Evolutionary conservation across 495 filamentous ascomycete genomes (phyloP).

Genomic region (Platismatia glauca): DNA sequence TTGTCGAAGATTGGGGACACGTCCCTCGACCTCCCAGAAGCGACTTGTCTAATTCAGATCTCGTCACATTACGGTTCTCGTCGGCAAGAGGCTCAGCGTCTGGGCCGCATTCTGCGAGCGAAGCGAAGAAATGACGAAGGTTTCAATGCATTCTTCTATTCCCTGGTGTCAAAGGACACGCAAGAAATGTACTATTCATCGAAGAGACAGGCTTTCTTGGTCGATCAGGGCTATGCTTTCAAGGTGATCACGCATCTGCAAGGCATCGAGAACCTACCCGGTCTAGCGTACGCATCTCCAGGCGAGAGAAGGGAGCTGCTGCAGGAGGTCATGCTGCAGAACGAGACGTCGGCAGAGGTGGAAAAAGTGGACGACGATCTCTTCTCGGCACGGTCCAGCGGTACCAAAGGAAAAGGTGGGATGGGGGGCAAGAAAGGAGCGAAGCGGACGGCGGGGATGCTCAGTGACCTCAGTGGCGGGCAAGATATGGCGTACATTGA

Average conservation of each 20-base stretch:
- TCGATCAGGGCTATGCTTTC: conserved; percentile 98
- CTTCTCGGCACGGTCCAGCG: conserved; percentile 54
- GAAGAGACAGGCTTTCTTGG: conserved; percentile 94
- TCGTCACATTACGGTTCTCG: conserved; percentile 97
- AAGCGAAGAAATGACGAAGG: conserved; percentile 97
- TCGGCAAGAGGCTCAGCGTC: conserved; percentile 89
- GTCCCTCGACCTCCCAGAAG: conserved; percentile 91
- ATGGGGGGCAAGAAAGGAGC: conserved; percentile 45
- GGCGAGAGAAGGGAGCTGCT: conserved; percentile 81
- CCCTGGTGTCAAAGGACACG: conserved; percentile 91
- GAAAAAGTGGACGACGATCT: conserved; percentile 77
- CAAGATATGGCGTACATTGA: conserved; percentile 97
- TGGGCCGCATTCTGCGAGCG: conserved; percentile 89
- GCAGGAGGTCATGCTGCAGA: conserved; percentile 85
- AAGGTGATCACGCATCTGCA: conserved; percentile 97
- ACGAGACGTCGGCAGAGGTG: conserved; percentile 66
- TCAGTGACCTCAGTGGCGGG: conserved; percentile 78
- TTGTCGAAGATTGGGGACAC: conserved; percentile 98
- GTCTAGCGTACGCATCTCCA: conserved; percentile 70
- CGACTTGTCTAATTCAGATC: conserved; percentile 96
- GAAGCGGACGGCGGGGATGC: conserved; percentile 71
- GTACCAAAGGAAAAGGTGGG: conserved; percentile 27
- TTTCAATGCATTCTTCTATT: conserved; percentile 99
- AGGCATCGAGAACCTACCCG: conserved; percentile 76
- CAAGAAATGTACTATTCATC: conserved; percentile 97